Evolutionary conservation across 176 grass and related monocot genomes (phyloP).

Genomic region (Triticum monococcum): DNA sequence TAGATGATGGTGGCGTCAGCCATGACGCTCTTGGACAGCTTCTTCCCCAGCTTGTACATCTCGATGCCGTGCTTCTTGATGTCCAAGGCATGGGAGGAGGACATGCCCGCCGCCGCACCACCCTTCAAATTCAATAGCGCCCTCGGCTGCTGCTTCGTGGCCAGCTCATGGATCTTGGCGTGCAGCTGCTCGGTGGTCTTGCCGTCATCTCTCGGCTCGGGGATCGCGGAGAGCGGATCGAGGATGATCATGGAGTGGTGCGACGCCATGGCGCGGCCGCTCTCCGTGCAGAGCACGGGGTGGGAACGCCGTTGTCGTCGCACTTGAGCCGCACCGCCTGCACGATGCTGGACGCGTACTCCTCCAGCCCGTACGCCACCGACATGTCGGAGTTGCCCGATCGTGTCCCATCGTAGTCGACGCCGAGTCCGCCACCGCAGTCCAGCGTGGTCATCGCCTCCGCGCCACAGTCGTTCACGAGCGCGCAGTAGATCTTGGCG

Average conservation of each 20-base stretch:
- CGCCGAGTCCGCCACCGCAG: background rate
- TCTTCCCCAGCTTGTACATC: slow-evolving; percentile 3
- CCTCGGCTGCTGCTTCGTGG: background rate
- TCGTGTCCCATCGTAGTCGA: slow-evolving; percentile 29
- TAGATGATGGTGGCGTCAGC: background rate
- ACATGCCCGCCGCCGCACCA: background rate
- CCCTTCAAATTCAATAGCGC: no score
- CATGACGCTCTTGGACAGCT: background rate
- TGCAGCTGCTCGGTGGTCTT: background rate
- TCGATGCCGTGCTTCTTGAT: slow-evolving; percentile 24
- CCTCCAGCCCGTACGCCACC: slow-evolving; percentile 33
- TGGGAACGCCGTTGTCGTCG: background rate
- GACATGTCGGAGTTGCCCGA: slow-evolving; percentile 15
- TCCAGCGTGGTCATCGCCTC: slow-evolving; percentile 23
- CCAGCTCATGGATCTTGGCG: background rate
- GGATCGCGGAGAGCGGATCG: slow-evolving; percentile 17
- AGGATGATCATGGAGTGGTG: slow-evolving; percentile 36
- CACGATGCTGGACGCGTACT: slow-evolving; percentile 31
- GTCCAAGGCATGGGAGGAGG: no score
- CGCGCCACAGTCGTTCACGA: background rate
- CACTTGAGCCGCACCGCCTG: slow-evolving; percentile 16
- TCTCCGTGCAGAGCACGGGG: slow-evolving; percentile 34
- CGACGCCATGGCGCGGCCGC: slow-evolving; percentile 9
- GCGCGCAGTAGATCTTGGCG: background rate
- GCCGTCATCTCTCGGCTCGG: slow-evolving; percentile 1